A percentile compares a stretch with the other conserved stretches of the same genome.
Conservation (phyloP, 495 filamentous ascomycete species). For the Xylaria longipes region DNA sequence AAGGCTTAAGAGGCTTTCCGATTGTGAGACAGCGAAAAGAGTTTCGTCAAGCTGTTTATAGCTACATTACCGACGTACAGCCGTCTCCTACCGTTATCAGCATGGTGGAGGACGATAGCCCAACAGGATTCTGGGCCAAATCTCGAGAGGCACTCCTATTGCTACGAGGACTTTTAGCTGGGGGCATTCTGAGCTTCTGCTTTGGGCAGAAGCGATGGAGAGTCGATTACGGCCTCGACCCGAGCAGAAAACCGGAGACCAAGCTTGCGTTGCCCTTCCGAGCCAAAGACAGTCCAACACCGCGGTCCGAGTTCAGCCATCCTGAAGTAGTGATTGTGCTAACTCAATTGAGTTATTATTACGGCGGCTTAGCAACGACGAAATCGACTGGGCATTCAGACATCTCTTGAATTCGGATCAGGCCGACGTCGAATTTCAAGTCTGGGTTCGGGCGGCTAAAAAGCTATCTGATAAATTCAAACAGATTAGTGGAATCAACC, state of each 20-base stretch:
- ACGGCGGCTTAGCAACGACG: slow-evolving; percentile 61
- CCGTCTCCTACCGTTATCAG: slow-evolving; percentile 40
- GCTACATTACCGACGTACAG: slow-evolving; percentile 50
- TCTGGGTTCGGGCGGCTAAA: slow-evolving; percentile 54
- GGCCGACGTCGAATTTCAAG: slow-evolving; percentile 58
- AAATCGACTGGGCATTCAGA: slow-evolving; percentile 57
- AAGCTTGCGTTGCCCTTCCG: slow-evolving; percentile 72
- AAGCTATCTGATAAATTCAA: slow-evolving; percentile 47
- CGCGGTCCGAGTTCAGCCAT: slow-evolving; percentile 74
- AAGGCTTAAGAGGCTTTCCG: slow-evolving; percentile 48
- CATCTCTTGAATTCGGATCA: slow-evolving; percentile 62
- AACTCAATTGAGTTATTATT: slow-evolving; percentile 74
- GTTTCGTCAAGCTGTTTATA: slow-evolving; percentile 45
- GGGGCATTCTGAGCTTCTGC: slow-evolving; percentile 59
- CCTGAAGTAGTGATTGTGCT: slow-evolving; percentile 72
- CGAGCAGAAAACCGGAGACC: slow-evolving; percentile 45
- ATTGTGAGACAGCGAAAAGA: slow-evolving; percentile 44
- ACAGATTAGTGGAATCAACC: slow-evolving; percentile 63
- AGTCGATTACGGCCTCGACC: slow-evolving; percentile 70
- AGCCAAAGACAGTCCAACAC: slow-evolving; percentile 69
- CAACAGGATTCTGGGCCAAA: slow-evolving; percentile 42
- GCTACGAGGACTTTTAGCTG: slow-evolving; percentile 65
- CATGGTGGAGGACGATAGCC: slow-evolving; percentile 39
- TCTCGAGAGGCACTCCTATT: slow-evolving; percentile 56
- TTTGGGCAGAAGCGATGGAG: slow-evolving; percentile 67